These are phyloP conservation scores for Citrus unshiu DNA, from an alignment of 345 rosid species.

Conservation along the genomic window DNA sequence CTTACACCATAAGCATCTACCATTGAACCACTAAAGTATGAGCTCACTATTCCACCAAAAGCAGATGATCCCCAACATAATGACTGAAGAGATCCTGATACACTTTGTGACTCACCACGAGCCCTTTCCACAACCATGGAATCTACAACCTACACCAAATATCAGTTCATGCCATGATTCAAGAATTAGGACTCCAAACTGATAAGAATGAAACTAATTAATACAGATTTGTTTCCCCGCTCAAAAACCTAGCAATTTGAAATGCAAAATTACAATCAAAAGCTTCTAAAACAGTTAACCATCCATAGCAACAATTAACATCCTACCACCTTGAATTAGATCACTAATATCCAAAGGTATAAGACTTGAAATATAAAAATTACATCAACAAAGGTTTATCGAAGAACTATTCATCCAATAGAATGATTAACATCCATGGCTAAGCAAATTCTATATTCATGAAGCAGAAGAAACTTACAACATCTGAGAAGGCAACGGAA, in stretches of 20 bases:
- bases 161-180: constrained; percentile 18
- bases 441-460: background rate
- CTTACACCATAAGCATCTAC: constrained; percentile 92
- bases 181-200: constrained; percentile 1
- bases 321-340: background rate
- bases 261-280: background rate
- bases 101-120: constrained; percentile 95
- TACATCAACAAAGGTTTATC: background rate
- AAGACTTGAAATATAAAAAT: background rate
- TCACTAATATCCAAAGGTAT: background rate
- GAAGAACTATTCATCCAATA: background rate
- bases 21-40: constrained; percentile 91
- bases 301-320: background rate
- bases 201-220: background rate
- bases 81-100: constrained; percentile 91
- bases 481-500: constrained; percentile 98
- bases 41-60: constrained; percentile 95
- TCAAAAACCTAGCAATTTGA: background rate
- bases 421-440: background rate
- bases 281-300: background rate
- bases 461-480: constrained; percentile 45
- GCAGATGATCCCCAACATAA: constrained; percentile 99
- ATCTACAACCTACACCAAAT: constrained; percentile 74
- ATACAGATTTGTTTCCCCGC: background rate
- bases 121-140: constrained; percentile 99